Base-by-base conservation (phyloP, 78 protist species). In the Mantamonas sphyraenae region DNA sequence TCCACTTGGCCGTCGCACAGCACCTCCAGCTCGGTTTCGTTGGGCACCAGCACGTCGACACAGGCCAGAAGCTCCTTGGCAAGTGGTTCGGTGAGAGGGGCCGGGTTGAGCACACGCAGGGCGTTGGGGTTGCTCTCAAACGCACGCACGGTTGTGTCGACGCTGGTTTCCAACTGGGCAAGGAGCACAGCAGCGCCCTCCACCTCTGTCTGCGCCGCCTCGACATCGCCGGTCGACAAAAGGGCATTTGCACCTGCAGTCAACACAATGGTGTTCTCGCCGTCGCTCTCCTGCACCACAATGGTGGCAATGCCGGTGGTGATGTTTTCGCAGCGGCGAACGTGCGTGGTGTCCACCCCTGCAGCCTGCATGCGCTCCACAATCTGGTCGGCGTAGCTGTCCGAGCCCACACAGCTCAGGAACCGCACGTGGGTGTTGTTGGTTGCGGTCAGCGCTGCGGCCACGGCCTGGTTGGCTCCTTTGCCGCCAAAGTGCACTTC, bases 401-500 rank as follows among this genome's bases (percentile, higher is more conserved):
- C 85, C 3, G 1, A 16, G 31, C 85, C 85, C 2, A 80, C 74
- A 56, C 0, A 4, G 39, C 56, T 50, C 34, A 70, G 57, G 74
- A 78, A 65, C 3, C 39, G 26, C 53, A 72, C 72, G 3, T 26
- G 3, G 47, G n/a, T 10, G 37, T 58, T 5, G 19, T 16, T 20
- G 24, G 39, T 56, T 5, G 74, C 74, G 16, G 73, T 43, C 35
- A 3, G 30, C 19, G 59, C 71, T 2, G 68, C 59, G 47, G 22
- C 28, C n/a, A 73, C 76, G 3, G 74, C 71, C 65, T 73, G 77
- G 57, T 80, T 80, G 22, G 81, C 78, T 2, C 85, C 79, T 53
- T 80, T 80, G 38, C 85, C 85, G 31, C 85, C 85, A 38, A 64
- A 80, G 28, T 68, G 55, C 20, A 50, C 19, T 38, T 40, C 24